These are phyloP conservation scores for Penicillium sp. DNA, from an alignment of 2,329 filamentous ascomycete species.

Conservation along the genomic window DNA sequence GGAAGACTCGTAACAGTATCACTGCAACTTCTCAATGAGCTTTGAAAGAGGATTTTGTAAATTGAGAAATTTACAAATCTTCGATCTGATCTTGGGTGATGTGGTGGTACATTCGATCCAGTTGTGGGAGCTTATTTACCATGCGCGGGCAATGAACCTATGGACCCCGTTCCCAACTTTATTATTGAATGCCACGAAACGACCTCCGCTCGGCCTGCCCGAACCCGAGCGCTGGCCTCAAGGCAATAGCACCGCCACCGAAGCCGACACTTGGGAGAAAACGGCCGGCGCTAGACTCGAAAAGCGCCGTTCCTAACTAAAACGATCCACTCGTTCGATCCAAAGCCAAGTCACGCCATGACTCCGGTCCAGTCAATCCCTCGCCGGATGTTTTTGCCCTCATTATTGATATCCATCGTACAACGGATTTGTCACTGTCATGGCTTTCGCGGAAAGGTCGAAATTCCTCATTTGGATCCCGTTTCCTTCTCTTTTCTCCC, in stretches of 20 bases:
- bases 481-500: not conserved
- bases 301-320: not conserved
- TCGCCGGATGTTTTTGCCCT: not conserved
- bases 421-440: not conserved
- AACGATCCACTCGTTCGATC: not conserved
- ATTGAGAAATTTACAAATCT: too few relatives aligned
- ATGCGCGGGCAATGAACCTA: not conserved
- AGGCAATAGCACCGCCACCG: not conserved
- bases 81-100: too few relatives aligned
- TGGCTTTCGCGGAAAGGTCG: not conserved
- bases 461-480: not conserved
- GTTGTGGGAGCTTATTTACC: not conserved
- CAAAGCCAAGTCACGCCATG: not conserved
- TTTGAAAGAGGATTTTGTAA: too few relatives aligned
- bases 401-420: not conserved
- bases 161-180: not conserved
- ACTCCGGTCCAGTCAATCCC: not conserved
- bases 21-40: too few relatives aligned
- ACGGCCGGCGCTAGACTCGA: not conserved
- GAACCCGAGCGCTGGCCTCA: not conserved
- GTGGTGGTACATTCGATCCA: too few relatives aligned
- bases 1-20: too few relatives aligned
- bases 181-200: not conserved
- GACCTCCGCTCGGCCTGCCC: not conserved
- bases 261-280: not conserved